A percentile compares a stretch with the other conserved stretches of the same genome.
phyloP scores from a whole-genome alignment of 1,284 basidiomycete genomes.

The Ceratobasidium sp. region DNA sequence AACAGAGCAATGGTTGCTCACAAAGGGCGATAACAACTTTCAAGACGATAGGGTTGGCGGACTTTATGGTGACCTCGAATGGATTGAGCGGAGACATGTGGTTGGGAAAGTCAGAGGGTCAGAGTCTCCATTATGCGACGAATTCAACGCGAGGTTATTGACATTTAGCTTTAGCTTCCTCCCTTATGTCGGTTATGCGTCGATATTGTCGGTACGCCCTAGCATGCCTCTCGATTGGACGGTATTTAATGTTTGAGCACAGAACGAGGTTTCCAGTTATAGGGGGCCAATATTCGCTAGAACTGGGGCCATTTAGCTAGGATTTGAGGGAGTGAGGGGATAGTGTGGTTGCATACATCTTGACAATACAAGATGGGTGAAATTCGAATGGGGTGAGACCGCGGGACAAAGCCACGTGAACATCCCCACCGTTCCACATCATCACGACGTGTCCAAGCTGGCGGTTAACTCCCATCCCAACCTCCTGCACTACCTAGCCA shows the following conservation, averaged over 20 bases:
- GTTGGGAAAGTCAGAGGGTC: slow-evolving; percentile 94
- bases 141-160: not conserved
- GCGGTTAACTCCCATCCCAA: not conserved
- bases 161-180: slow-evolving; percentile 71
- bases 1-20: slow-evolving; percentile 78
- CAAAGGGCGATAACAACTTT: slow-evolving; percentile 96
- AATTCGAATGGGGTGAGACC: not conserved
- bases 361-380: not conserved
- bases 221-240: not conserved
- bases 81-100: slow-evolving; percentile 87
- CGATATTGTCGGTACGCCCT: slow-evolving; percentile 84
- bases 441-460: slow-evolving; percentile 43
- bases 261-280: not conserved
- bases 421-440: slow-evolving; percentile 24
- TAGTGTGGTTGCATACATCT: not conserved
- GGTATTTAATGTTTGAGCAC: not conserved
- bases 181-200: slow-evolving; percentile 95
- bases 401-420: slow-evolving; percentile 31
- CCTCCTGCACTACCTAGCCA: slow-evolving; percentile 12
- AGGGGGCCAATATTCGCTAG: not conserved
- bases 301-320: not conserved
- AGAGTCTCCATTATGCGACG: slow-evolving; percentile 54
- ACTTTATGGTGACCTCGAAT: slow-evolving; percentile 89
- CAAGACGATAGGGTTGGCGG: slow-evolving; percentile 78
- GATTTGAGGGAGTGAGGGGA: not conserved